Conservation (phyloP, 2,329 filamentous ascomycete genomes). For the Didymella pinodella region DNA sequence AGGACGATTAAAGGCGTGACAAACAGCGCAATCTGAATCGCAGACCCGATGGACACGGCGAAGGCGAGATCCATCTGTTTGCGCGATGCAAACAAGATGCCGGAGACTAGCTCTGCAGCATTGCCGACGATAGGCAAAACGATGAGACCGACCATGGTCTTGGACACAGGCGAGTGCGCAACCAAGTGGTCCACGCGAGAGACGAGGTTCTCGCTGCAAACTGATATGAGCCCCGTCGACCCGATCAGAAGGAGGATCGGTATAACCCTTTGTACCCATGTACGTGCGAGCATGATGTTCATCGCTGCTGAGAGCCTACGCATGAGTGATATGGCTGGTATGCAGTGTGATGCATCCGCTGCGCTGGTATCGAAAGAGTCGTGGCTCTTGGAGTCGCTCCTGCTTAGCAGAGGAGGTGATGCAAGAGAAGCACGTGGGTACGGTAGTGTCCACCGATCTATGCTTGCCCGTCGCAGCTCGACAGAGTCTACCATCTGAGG, state of each 20-base stretch:
- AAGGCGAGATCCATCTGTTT: slow-evolving; percentile 70
- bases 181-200: slow-evolving; percentile 62
- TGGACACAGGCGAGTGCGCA: slow-evolving; percentile 55
- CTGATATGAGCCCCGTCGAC: slow-evolving; percentile 76
- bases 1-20: slow-evolving; percentile 66
- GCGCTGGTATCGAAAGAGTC: slow-evolving; percentile 1
- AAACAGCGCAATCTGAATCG: slow-evolving; percentile 67
- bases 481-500: slow-evolving; percentile 16
- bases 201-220: slow-evolving; percentile 71
- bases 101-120: slow-evolving; percentile 67
- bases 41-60: slow-evolving; percentile 66
- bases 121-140: slow-evolving; percentile 68
- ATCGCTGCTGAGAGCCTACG: slow-evolving; percentile 1
- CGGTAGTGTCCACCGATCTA: slow-evolving; percentile 6
- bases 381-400: slow-evolving; percentile 11
- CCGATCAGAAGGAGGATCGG: slow-evolving; percentile 57
- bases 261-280: slow-evolving; percentile 9
- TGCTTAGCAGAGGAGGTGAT: slow-evolving; percentile 6
- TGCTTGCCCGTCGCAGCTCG: slow-evolving; percentile 11
- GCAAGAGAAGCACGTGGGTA: slow-evolving; percentile 11
- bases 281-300: neutral
- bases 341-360: neutral
- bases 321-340: neutral
- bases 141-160: slow-evolving; percentile 67
- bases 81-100: slow-evolving; percentile 63